A percentile compares a stretch with the other conserved stretches of the same genome.
These are phyloP conservation scores for Luzula sylvatica DNA, from an alignment of 176 grass and related monocot species.

Conservation along the genomic window DNA sequence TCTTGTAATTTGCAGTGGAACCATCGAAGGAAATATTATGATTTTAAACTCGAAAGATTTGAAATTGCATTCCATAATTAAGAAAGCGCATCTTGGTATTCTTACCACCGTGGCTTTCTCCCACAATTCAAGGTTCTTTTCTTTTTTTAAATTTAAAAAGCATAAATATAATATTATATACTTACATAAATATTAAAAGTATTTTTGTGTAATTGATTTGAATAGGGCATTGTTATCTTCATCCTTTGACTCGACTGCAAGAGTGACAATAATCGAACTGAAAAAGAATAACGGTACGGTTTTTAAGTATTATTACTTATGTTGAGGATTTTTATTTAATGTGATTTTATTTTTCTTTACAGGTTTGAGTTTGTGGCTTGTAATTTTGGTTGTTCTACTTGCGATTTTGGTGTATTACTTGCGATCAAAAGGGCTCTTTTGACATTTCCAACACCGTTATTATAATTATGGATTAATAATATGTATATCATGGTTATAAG, in stretches of 20 bases:
- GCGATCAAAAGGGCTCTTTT: constrained; percentile 9
- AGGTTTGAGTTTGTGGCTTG: constrained; percentile 50
- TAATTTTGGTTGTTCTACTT: constrained; percentile 49
- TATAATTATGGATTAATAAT: too few species aligned
- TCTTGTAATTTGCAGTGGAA: constrained; percentile 47
- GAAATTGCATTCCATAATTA: constrained; percentile 46
- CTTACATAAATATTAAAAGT: too few species aligned
- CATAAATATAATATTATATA: too few species aligned
- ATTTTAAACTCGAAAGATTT: constrained; percentile 48
- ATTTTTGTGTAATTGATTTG: background rate
- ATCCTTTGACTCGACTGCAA: constrained; percentile 87
- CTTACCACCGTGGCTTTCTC: constrained; percentile 61
- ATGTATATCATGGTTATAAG: too few species aligned
- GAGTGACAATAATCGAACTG: constrained; percentile 48
- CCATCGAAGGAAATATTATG: constrained; percentile 57
- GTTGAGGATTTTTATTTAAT: constrained; percentile 12
- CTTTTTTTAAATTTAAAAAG: too few species aligned
- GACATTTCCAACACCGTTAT: background rate
- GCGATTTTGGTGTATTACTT: constrained; percentile 66
- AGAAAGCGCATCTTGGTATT: constrained; percentile 87
- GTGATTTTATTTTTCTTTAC: constrained; percentile 23
- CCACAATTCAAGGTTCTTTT: constrained; percentile 64
- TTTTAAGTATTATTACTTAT: background rate
- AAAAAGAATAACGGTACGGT: constrained; percentile 45
- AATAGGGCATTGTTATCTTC: constrained; percentile 64